These are phyloP conservation scores for Lactifluus hygrophoroides DNA, from an alignment of 768 basidiomycete genomes.

Conservation along the genomic window DNA sequence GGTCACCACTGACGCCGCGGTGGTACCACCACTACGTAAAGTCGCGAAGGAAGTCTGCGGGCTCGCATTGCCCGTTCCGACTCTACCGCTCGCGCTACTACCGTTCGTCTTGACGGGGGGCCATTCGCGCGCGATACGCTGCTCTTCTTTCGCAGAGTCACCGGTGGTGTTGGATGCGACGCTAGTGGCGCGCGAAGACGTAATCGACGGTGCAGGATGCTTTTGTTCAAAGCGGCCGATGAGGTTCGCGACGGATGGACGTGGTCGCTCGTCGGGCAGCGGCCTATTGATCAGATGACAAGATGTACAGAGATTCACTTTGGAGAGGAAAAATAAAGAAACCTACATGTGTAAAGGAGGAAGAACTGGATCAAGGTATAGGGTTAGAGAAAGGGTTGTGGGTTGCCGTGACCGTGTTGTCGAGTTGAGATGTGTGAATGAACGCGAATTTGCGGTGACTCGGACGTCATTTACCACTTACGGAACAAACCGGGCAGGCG, in stretches of 20 bases:
- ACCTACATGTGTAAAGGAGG: constrained; percentile 7
- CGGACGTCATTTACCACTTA: background rate
- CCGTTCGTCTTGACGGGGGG: constrained; percentile 34
- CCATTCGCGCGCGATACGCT: constrained; percentile 71
- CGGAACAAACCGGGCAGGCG: background rate
- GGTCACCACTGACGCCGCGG: too few relatives aligned
- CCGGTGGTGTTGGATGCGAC: constrained; percentile 55
- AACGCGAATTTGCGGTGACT: too few relatives aligned
- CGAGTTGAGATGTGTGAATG: background rate
- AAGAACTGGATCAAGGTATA: background rate
- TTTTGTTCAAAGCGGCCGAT: constrained; percentile 81
- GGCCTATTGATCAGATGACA: constrained; percentile 41
- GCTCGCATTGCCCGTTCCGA: background rate
- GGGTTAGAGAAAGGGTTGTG: background rate
- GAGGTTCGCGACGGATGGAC: constrained; percentile 81
- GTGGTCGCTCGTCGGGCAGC: constrained; percentile 80
- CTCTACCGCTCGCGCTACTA: background rate
- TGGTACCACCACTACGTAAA: background rate
- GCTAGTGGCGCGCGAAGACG: constrained; percentile 49
- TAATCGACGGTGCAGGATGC: constrained; percentile 32
- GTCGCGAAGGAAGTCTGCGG: background rate
- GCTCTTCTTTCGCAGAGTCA: constrained; percentile 58
- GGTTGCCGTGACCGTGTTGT: background rate
- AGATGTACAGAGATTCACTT: background rate
- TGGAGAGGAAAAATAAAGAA: background rate